A percentile compares a stretch with the other conserved stretches of the same genome.
Conservation (phyloP, 176 grass and related monocot species). For the Oryza punctata region DNA sequence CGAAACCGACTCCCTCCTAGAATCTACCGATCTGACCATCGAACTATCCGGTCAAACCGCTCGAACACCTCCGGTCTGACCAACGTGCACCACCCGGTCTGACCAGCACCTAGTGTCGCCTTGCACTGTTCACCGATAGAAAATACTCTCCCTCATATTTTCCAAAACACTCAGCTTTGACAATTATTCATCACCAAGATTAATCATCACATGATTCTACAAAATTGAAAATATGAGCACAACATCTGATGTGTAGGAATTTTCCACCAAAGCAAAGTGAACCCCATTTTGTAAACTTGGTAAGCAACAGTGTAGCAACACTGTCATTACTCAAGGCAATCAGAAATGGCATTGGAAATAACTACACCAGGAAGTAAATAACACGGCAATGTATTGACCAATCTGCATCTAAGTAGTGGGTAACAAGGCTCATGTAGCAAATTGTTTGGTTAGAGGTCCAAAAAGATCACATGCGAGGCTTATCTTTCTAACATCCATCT, state of each 20-base stretch:
- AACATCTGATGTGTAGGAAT: neutral
- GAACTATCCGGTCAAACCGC: too few species aligned
- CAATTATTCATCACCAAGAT: too few species aligned
- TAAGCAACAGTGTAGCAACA: neutral
- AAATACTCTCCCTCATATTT: too few species aligned
- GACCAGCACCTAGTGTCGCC: too few species aligned
- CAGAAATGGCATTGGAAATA: neutral
- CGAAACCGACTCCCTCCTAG: too few species aligned
- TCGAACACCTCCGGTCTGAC: too few species aligned
- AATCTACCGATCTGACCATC: too few species aligned
- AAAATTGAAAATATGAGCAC: neutral
- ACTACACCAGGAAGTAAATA: neutral
- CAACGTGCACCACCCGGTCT: too few species aligned
- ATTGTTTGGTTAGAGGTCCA: conserved; percentile 1
- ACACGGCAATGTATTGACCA: neutral
- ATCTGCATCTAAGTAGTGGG: neutral
- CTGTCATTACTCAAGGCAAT: neutral
- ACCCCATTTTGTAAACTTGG: neutral
- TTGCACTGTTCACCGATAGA: too few species aligned
- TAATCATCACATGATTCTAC: too few species aligned
- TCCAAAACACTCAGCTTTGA: too few species aligned
- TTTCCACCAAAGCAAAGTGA: conserved; percentile 17
- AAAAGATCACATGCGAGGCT: neutral
- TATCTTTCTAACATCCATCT: too few species aligned
- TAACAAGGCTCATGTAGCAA: conserved; percentile 5